Evolutionary conservation across 139 green algal species (phyloP).

Genomic region (Micractinium sp.): DNA sequence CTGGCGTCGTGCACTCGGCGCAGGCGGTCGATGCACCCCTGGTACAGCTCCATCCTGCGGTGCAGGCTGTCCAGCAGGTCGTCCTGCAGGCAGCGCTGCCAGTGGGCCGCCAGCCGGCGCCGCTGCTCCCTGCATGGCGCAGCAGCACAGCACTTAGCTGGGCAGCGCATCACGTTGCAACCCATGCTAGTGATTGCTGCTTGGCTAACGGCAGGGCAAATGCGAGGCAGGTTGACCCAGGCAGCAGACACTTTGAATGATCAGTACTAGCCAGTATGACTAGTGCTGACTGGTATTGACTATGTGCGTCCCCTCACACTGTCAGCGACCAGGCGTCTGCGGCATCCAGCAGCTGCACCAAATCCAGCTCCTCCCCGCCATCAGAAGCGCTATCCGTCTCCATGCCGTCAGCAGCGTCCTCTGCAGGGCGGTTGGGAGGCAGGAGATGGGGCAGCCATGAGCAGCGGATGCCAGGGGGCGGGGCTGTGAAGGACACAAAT

Average conservation of each 20-base stretch:
- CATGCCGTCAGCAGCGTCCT: not conserved
- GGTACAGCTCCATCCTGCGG: conserved; percentile 49
- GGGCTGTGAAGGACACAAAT: no score
- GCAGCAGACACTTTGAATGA: not conserved
- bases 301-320: not conserved
- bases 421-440: not conserved
- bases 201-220: not conserved
- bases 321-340: not conserved
- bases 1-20: conserved; percentile 78
- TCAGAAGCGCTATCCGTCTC: not conserved
- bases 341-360: not conserved
- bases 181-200: not conserved
- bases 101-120: conserved; percentile 85
- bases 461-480: no score
- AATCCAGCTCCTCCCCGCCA: not conserved
- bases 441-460: no score
- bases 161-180: not conserved
- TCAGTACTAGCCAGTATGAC: not conserved
- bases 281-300: no score
- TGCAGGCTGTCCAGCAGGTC: conserved; percentile 83
- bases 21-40: conserved; percentile 80
- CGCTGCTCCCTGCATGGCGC: conserved; percentile 5
- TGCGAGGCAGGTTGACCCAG: not conserved
- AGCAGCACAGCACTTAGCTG: no score
- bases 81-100: not conserved